Percentiles rank a stretch among this genome's conserved stretches.
Evolutionary conservation across 2,329 filamentous ascomycete genomes (phyloP).

Genomic region (Emergomyces pasteurianus): DNA sequence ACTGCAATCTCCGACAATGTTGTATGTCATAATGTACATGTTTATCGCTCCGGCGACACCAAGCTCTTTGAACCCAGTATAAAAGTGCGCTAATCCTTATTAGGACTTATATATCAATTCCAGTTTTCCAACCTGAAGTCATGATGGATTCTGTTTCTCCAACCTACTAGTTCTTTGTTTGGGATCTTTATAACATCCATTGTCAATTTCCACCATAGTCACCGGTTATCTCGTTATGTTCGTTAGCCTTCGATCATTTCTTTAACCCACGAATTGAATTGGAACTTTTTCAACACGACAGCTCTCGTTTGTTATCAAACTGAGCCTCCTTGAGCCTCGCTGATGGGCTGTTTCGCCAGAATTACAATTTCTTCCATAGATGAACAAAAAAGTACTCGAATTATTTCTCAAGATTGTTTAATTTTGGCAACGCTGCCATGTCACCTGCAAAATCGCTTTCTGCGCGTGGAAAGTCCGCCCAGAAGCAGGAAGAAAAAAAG

Average conservation of each 20-base stretch:
- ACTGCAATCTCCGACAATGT: neutral
- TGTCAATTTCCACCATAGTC: neutral
- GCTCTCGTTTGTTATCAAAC: neutral
- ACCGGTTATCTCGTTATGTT: neutral
- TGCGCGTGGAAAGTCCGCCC: neutral
- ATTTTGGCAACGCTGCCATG: neutral
- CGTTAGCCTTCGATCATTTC: neutral
- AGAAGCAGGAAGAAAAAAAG: neutral
- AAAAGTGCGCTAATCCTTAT: neutral
- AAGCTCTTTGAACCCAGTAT: too few relatives aligned
- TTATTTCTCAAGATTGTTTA: neutral
- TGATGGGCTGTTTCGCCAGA: neutral
- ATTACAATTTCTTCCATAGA: neutral
- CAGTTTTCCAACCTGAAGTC: too few relatives aligned
- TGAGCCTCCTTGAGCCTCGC: neutral
- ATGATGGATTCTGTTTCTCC: neutral
- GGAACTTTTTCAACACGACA: neutral
- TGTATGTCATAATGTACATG: too few relatives aligned
- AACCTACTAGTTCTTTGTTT: neutral
- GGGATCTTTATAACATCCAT: neutral
- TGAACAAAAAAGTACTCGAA: neutral
- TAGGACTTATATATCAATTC: neutral
- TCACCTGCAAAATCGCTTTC: neutral
- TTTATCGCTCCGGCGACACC: too few relatives aligned
- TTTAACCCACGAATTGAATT: neutral